These are phyloP conservation scores for Spergularia azorica DNA, from an alignment of 179 eudicot genomes.

Conservation along the genomic window DNA sequence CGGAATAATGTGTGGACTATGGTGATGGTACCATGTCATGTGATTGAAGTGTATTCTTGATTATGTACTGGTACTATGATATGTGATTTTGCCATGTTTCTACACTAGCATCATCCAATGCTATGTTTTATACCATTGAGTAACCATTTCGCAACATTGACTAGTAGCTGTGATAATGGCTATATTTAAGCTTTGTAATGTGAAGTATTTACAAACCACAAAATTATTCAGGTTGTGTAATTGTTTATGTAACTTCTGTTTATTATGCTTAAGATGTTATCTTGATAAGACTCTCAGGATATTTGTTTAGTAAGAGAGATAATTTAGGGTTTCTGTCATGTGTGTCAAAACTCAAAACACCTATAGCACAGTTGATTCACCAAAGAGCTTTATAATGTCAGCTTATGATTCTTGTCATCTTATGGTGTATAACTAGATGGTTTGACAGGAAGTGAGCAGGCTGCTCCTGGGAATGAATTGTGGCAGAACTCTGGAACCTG, in stretches of 20 bases:
- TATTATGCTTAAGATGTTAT: neutral
- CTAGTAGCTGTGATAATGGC: neutral
- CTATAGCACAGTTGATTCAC: neutral
- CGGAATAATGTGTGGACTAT: too few relatives aligned
- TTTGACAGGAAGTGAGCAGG: conserved; percentile 85
- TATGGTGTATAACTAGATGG: conserved; percentile 10
- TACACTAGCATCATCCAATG: too few relatives aligned
- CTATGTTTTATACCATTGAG: too few relatives aligned
- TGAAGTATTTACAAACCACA: neutral
- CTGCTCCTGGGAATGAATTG: conserved; percentile 82
- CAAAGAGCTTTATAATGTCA: neutral
- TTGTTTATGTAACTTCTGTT: neutral
- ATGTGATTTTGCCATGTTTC: too few relatives aligned
- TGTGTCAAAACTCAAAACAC: too few relatives aligned
- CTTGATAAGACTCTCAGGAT: neutral
- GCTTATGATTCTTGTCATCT: neutral
- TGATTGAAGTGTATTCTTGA: too few relatives aligned
- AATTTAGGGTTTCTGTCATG: neutral
- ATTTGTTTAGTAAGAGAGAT: neutral
- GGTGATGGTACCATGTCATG: too few relatives aligned
- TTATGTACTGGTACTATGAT: too few relatives aligned
- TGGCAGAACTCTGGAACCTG: conserved; percentile 66
- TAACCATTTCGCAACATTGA: too few relatives aligned
- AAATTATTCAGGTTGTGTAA: neutral
- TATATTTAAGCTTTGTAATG: neutral